These are phyloP conservation scores for Fusarium sp. DNA, from an alignment of 2,329 filamentous ascomycete genomes.

Conservation along the genomic window DNA sequence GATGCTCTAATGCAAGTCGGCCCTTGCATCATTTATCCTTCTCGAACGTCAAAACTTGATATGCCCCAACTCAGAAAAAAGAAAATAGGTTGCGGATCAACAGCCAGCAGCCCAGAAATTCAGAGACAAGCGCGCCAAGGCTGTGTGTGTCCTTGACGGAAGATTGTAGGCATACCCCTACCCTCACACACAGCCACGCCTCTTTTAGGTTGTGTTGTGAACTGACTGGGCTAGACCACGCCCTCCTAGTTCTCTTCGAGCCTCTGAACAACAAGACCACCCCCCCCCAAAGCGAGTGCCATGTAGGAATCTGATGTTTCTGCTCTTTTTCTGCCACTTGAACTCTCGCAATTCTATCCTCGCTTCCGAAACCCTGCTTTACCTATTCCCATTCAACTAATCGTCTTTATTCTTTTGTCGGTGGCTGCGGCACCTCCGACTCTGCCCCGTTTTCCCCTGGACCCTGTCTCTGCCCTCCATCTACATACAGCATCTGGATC, in stretches of 20 bases:
- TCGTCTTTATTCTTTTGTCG: constrained; percentile 33
- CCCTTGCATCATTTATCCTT: constrained; percentile 29
- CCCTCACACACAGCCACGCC: constrained; percentile 19
- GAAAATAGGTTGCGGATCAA: constrained; percentile 18
- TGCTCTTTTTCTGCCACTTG: constrained; percentile 35
- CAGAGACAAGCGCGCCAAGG: constrained; percentile 28
- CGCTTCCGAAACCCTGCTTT: constrained; percentile 39
- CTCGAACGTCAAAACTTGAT: constrained; percentile 21
- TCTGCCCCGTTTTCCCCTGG: constrained; percentile 32
- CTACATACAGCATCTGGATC: constrained; percentile 31
- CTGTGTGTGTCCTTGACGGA: constrained; percentile 28
- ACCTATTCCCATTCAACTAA: constrained; percentile 27
- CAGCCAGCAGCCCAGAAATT: constrained; percentile 12
- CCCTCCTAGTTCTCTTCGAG: constrained; percentile 24
- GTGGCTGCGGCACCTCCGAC: constrained; percentile 39
- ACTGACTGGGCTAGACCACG: constrained; percentile 32
- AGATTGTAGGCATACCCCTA: constrained; percentile 31
- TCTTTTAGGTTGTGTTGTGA: constrained; percentile 15
- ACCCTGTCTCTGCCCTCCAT: constrained; percentile 33
- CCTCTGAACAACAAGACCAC: constrained; percentile 29
- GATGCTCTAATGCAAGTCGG: background rate
- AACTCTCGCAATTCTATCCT: constrained; percentile 35
- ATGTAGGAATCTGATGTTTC: constrained; percentile 42
- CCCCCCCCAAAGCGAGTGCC: constrained; percentile 34
- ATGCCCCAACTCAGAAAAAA: constrained; percentile 1